Evolutionary conservation across 2,329 filamentous ascomycete genomes (phyloP), one percentile per base, ranked within the genome.

Genomic region (Talaromyces atroroseus): DNA sequence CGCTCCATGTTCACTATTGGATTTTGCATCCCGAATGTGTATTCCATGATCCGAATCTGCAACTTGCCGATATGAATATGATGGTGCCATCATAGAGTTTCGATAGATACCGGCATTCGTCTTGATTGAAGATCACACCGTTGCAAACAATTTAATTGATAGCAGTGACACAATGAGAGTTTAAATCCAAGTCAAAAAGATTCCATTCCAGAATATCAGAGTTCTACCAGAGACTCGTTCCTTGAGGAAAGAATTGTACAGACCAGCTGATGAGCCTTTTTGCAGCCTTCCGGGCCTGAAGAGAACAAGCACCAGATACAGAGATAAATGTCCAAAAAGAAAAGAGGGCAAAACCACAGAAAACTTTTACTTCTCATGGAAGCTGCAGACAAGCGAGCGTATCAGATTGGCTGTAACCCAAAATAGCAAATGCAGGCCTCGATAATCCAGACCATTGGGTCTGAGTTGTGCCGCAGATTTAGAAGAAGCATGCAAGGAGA

Each of bases 211-310:
- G 38, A n/a, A 40, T 18, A 18, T 26, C 11, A 16, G 52, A 49
- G 52, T 29, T 18, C 52, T 54, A 6, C 52, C 52, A 54, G 52
- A 54, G 47, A 51, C 46, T 52, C 45, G 45, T 42, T 49, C 46
- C 21, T 36, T 32, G 26, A 20, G 5, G 45, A 45, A 16, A 52
- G 20, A 48, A 47, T 29, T 16, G 18, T 47, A 48, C 48, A 57
- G 49, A 29, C 54, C 54, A 57, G 54, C 54, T 48, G 54, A 52
- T 36, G 49, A 56, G 32, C 52, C 6, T 54, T 54, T 23, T 54
- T 24, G 52, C 45, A 54, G 52, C 52, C 34, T 45, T 49, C 45
- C 45, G 34, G 42, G 52, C 45, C 52, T 49, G 52, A 14, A 54
- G 48, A 56, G 42, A 56, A 36, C 36, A 56, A 50, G 45, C 36